Percentiles rank a stretch among this genome's conserved stretches.
phyloP scores from a whole-genome alignment of 768 basidiomycete species.

The Suillus alpinus region DNA sequence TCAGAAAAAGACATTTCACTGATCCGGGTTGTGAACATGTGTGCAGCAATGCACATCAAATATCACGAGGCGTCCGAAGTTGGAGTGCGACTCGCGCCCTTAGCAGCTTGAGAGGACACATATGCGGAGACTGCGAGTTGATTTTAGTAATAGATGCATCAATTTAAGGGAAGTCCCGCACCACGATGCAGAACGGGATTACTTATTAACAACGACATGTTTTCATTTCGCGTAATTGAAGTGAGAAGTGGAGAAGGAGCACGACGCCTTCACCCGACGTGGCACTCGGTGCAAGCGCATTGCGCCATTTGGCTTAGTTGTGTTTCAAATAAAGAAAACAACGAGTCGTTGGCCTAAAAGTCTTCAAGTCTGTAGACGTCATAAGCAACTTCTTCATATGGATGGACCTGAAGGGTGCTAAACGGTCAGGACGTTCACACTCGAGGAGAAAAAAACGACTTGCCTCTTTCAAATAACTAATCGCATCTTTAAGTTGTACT shows the following conservation, averaged over 20 bases:
- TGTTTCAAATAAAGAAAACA: background rate
- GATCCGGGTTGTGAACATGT: background rate
- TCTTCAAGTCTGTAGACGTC: conserved; percentile 52
- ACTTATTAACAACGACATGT: background rate
- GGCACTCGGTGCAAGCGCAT: background rate
- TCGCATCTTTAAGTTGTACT: conserved; percentile 36
- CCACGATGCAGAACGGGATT: background rate
- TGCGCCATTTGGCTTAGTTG: background rate
- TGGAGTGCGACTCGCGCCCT: background rate
- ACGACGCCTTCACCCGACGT: background rate
- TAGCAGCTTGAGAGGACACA: background rate
- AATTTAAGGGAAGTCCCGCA: background rate
- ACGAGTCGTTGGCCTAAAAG: conserved; percentile 24
- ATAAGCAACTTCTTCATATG: conserved; percentile 58
- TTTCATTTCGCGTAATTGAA: background rate
- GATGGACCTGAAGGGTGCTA: conserved; percentile 40
- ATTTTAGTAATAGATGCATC: background rate
- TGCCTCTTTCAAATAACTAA: conserved; percentile 47
- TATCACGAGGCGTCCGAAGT: background rate
- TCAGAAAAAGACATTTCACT: background rate
- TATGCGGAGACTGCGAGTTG: background rate
- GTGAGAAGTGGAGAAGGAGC: no score
- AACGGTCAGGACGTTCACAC: background rate
- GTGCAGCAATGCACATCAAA: background rate
- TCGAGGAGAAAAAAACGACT: conserved; percentile 13